Conservation (phyloP, 805 yeast genomes). For the Lachancea cidri region DNA sequence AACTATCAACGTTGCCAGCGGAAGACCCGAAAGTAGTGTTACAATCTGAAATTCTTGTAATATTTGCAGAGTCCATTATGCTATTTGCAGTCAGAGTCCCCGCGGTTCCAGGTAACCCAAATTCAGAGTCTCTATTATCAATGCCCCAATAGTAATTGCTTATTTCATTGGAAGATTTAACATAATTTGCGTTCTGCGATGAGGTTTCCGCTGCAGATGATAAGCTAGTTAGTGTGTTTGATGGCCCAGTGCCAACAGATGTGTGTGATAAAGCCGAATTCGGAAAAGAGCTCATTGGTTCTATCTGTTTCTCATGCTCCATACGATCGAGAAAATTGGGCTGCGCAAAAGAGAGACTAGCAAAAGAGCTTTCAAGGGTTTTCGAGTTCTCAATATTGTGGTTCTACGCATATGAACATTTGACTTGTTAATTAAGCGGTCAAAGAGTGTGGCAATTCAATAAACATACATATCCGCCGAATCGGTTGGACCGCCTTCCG, state of each 20-base stretch:
- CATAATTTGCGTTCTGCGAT: not conserved
- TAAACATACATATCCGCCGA: conserved; percentile 7
- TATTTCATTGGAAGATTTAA: not conserved
- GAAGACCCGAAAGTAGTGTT: conserved; percentile 10
- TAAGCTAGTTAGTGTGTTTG: not conserved
- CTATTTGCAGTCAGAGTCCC: conserved; percentile 7
- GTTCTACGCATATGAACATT: too few relatives aligned
- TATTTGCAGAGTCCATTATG: conserved; percentile 9
- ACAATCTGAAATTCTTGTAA: conserved; percentile 9
- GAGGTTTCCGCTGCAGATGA: not conserved
- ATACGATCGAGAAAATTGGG: not conserved
- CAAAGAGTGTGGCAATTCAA: not conserved
- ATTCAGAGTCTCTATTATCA: conserved; percentile 6
- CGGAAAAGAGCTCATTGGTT: not conserved
- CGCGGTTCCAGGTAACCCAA: conserved; percentile 2
- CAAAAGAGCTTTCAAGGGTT: conserved; percentile 8
- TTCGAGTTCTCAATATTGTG: not conserved
- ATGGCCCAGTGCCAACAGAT: too few relatives aligned
- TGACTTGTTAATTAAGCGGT: too few relatives aligned
- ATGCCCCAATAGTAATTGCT: conserved; percentile 4
- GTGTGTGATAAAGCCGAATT: not conserved
- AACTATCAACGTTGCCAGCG: conserved; percentile 13
- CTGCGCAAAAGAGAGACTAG: conserved; percentile 6
- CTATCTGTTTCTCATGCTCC: conserved; percentile 4
- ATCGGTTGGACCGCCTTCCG: conserved; percentile 3